Evolutionary conservation across 2,329 filamentous ascomycete species (phyloP).

Genomic region (Microsporum ferrugineum): DNA sequence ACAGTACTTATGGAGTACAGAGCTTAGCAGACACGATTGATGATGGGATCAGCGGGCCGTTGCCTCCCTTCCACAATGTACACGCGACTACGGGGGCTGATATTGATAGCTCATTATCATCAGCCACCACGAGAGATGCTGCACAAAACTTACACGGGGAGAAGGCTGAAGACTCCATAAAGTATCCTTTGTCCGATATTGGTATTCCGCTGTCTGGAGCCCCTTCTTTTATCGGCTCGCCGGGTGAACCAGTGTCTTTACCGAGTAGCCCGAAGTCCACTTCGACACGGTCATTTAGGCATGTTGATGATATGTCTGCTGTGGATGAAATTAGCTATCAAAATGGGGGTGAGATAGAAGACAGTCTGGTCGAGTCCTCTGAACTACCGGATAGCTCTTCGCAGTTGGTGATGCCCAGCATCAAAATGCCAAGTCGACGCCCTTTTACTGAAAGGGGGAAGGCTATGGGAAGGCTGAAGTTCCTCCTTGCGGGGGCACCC

Average conservation of each 20-base stretch:
- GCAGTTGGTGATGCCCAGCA: slow-evolving; percentile 97
- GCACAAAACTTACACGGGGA: background rate
- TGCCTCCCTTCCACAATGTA: background rate
- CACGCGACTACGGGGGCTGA: background rate
- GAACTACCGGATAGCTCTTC: slow-evolving; percentile 31
- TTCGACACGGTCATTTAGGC: slow-evolving; percentile 47
- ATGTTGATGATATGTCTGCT: slow-evolving; percentile 47
- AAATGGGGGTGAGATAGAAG: slow-evolving; percentile 45
- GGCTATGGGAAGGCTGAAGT: slow-evolving; percentile 71
- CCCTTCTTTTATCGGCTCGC: slow-evolving; percentile 36
- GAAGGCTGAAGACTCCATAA: background rate
- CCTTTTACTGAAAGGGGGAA: slow-evolving; percentile 85
- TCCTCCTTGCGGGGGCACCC: slow-evolving; percentile 71
- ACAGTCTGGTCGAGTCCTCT: slow-evolving; percentile 25
- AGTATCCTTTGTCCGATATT: background rate
- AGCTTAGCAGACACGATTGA: slow-evolving; percentile 45
- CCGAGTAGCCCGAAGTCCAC: slow-evolving; percentile 50
- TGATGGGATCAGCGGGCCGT: slow-evolving; percentile 11
- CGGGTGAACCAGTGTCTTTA: slow-evolving; percentile 39
- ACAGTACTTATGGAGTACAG: slow-evolving; percentile 46
- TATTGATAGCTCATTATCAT: background rate
- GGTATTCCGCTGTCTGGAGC: slow-evolving; percentile 31
- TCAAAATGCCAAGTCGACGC: slow-evolving; percentile 75
- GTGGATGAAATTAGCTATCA: slow-evolving; percentile 47
- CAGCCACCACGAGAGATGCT: background rate